Evolutionary conservation across 768 basidiomycete genomes (phyloP), one percentile per base, ranked within the genome.

Genomic region (Amylocystis lapponica): DNA sequence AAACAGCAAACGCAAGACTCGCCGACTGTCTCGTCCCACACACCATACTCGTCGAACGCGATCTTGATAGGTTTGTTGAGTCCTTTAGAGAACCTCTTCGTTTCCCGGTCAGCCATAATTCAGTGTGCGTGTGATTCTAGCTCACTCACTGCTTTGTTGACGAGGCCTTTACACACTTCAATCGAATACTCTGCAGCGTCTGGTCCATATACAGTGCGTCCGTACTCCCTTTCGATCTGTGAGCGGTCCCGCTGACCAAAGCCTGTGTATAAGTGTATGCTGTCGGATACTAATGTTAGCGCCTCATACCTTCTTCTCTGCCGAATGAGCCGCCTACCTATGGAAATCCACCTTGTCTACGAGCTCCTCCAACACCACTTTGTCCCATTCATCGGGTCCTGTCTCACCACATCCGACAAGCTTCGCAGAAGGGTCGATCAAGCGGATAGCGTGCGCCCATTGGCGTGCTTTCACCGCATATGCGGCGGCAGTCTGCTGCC

Each of bases 371-470:
- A 62, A 43, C 13, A 61, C 57, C 23, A 64, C 64, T 19, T 48
- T 65, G 65, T 69, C 67, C 68, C 68, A 69, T 5, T 66, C 54
- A 21, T 47, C 58, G 46, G 59, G 55, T 17, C 58, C 59, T 3
- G 40, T 50, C 33, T 56, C 66, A 38, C 79, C 80, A 49, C 80
- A 82, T 3, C 72, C 69, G 19, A 81, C 66, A 6, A 82, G 59
- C 44, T 74, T 65, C 53, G 81, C 74, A 14, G 44, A 65, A 1
- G 78, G 78, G 50, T 82, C 80, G 4, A 81, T 69, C 1, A 80
- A 63, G 21, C 67, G 66, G 19, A 82, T 61, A 0, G 76, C 78
- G 52, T 80, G 78, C 2, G 78, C 78, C 80, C 80, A 82, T 47
- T 75, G 75, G 36, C 64, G 72, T 0, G 78, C 78, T 39, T 68